Percentiles rank a stretch among this genome's conserved stretches.
Evolutionary conservation across 306 rosid species (phyloP).

Genomic region (Sindora glabra): DNA sequence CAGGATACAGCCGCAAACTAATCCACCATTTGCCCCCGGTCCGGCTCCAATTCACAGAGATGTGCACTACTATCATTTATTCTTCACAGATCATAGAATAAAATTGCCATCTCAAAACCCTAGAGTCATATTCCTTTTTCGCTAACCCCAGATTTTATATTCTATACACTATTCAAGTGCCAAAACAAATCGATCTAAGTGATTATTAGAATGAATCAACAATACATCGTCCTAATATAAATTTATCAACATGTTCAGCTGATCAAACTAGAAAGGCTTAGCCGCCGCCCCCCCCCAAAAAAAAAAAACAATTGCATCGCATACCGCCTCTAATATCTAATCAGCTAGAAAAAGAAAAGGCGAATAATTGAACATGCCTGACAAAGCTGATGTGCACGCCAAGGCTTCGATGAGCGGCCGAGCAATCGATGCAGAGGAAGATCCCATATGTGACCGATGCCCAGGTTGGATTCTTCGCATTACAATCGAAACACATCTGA

Average conservation of each 20-base stretch:
- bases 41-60: not conserved
- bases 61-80: not conserved
- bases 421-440: slow-evolving; percentile 95
- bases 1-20: too few relatives aligned
- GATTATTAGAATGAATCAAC: not conserved
- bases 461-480: slow-evolving; percentile 92
- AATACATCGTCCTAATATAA: too few relatives aligned
- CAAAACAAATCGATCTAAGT: not conserved
- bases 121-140: too few relatives aligned
- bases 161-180: too few relatives aligned
- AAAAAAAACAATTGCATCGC: too few relatives aligned
- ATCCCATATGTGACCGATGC: slow-evolving; percentile 93
- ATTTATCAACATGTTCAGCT: not conserved
- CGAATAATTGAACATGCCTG: slow-evolving; percentile 41
- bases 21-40: not conserved
- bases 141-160: too few relatives aligned
- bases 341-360: not conserved
- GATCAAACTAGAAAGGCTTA: not conserved
- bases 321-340: not conserved
- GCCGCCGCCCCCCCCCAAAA: not conserved
- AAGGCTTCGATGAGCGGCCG: slow-evolving; percentile 84
- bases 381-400: slow-evolving; percentile 95
- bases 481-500: slow-evolving; percentile 96
- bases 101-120: not conserved
- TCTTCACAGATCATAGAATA: not conserved